These are phyloP conservation scores for Cladophialophora yegresii DNA, from an alignment of 2,329 filamentous ascomycete species.

Conservation along the genomic window DNA sequence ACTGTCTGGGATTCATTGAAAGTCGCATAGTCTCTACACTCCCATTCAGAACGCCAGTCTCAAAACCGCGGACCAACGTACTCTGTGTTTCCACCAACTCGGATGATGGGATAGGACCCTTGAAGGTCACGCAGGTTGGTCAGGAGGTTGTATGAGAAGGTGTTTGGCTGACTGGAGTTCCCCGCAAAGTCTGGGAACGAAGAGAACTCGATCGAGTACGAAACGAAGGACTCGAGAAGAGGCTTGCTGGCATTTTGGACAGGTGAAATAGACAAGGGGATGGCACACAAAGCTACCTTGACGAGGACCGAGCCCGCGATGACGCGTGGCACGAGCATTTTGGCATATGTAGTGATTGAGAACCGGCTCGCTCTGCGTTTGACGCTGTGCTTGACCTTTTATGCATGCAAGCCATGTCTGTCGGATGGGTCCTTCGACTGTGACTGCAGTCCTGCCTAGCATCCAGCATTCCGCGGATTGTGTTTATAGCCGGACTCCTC, in stretches of 20 bases:
- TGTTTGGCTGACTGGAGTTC: slow-evolving; percentile 58
- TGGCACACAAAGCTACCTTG: slow-evolving; percentile 12
- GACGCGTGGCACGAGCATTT: slow-evolving; percentile 5
- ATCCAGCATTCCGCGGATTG: slow-evolving; percentile 16
- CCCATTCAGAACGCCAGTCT: slow-evolving; percentile 1
- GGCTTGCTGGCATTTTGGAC: slow-evolving; percentile 29
- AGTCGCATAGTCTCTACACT: slow-evolving; percentile 57
- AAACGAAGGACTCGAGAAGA: slow-evolving; percentile 51
- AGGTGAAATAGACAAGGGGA: slow-evolving; percentile 20
- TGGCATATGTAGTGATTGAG: slow-evolving; percentile 1
- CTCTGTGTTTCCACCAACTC: slow-evolving; percentile 68
- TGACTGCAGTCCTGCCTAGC: neutral
- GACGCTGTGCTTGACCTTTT: neutral
- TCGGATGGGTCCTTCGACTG: neutral
- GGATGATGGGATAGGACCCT: slow-evolving; percentile 61
- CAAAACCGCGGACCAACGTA: neutral
- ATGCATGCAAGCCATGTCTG: neutral
- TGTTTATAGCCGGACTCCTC: neutral
- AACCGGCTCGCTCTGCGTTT: neutral
- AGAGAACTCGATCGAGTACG: slow-evolving; percentile 56
- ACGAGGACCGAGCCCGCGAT: slow-evolving; percentile 5
- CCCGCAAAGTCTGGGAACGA: slow-evolving; percentile 57
- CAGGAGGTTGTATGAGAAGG: slow-evolving; percentile 62
- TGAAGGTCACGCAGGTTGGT: slow-evolving; percentile 58
- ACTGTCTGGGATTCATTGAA: slow-evolving; percentile 57